Evolutionary conservation across 805 yeast species (phyloP).

Genomic region (Teunomyces panamensis): DNA sequence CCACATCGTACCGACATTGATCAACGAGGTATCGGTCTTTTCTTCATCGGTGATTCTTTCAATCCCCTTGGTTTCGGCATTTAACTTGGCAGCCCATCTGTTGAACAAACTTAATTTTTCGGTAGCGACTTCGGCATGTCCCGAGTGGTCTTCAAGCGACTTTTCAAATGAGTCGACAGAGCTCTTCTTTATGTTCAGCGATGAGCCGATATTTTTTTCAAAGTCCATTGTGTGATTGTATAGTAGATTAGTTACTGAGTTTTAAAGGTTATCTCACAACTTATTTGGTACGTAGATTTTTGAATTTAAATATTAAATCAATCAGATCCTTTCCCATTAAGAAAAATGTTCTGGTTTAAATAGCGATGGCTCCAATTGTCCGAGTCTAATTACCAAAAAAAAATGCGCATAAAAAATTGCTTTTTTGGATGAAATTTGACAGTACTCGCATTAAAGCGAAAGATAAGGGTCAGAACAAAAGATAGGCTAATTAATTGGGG

Average conservation of each 20-base stretch:
- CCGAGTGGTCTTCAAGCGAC: slow-evolving; percentile 22
- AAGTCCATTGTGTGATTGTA: background rate
- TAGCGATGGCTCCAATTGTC: slow-evolving; percentile 3
- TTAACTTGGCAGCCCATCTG: slow-evolving; percentile 31
- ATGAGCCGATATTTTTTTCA: slow-evolving; percentile 8
- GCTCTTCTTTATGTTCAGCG: slow-evolving; percentile 14
- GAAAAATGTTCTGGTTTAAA: background rate
- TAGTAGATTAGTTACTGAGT: background rate
- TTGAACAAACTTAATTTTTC: slow-evolving; percentile 27
- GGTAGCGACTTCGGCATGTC: slow-evolving; percentile 23
- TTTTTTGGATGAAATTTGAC: slow-evolving; percentile 1
- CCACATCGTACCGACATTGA: slow-evolving; percentile 86
- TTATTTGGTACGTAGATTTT: background rate
- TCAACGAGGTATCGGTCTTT: slow-evolving; percentile 61
- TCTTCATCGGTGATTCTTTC: slow-evolving; percentile 79
- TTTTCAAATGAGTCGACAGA: slow-evolving; percentile 25
- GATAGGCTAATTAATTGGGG: slow-evolving; percentile 1
- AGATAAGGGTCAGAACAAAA: background rate
- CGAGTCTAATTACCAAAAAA: slow-evolving; percentile 4
- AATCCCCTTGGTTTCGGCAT: slow-evolving; percentile 63
- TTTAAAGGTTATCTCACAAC: slow-evolving; percentile 7
- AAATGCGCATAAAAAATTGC: slow-evolving; percentile 1
- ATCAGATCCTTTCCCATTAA: background rate
- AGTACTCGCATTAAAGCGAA: slow-evolving; percentile 1
- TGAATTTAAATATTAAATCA: background rate